Conservation (phyloP, 140 eudicot species). For the Stevia rebaudiana region DNA sequence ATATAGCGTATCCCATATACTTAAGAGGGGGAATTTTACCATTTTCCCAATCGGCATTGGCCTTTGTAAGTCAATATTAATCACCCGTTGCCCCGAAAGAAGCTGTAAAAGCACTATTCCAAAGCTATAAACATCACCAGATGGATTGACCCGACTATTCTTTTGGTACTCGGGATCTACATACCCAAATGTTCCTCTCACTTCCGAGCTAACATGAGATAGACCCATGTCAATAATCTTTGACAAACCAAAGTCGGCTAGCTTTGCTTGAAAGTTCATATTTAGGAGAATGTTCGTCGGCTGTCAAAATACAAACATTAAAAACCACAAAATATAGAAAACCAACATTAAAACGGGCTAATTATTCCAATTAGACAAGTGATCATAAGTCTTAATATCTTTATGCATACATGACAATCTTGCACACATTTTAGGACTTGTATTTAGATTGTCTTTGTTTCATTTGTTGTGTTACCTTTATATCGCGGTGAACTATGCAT, state of each 20-base stretch:
- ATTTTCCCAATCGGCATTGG: slow-evolving; percentile 65
- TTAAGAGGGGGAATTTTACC: slow-evolving; percentile 27
- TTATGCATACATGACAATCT: no score
- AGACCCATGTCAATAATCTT: slow-evolving; percentile 56
- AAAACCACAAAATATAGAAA: background rate
- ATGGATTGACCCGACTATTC: slow-evolving; percentile 60
- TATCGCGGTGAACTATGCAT: slow-evolving; percentile 81
- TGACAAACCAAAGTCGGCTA: slow-evolving; percentile 77
- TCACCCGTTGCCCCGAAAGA: slow-evolving; percentile 68
- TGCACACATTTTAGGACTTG: no score
- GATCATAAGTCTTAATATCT: no score
- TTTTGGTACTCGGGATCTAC: slow-evolving; percentile 82
- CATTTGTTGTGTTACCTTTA: no score
- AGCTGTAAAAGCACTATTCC: slow-evolving; percentile 78
- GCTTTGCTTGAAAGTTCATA: slow-evolving; percentile 61
- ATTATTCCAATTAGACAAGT: no score
- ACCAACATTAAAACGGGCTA: background rate
- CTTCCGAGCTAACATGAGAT: slow-evolving; percentile 82
- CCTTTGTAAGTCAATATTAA: slow-evolving; percentile 48
- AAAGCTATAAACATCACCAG: slow-evolving; percentile 75
- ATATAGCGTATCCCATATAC: background rate
- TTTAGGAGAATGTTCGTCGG: slow-evolving; percentile 74
- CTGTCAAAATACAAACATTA: slow-evolving; percentile 27
- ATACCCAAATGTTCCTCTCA: slow-evolving; percentile 82
- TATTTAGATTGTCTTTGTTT: no score